A percentile compares a stretch with the other conserved stretches of the same genome.
Conservation (phyloP, 768 basidiomycete genomes). For the Candolleomyces eurysporus region DNA sequence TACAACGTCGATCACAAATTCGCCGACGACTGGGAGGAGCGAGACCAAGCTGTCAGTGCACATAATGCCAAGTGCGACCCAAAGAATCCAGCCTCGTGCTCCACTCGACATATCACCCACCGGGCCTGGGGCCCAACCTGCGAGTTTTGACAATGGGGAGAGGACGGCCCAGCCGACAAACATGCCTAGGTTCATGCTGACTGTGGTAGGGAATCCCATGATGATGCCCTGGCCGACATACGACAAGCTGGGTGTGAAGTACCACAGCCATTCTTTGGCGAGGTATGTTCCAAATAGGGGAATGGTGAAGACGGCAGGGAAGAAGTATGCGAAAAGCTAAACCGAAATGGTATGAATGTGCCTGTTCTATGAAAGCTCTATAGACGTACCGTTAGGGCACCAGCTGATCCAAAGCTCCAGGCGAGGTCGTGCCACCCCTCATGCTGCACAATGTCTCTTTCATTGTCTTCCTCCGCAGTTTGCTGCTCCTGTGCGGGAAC, state of each 20-base stretch:
- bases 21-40: slow-evolving; percentile 69
- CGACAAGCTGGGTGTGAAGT: slow-evolving; percentile 86
- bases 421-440: slow-evolving; percentile 77
- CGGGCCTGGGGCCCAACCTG: slow-evolving; percentile 92
- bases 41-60: slow-evolving; percentile 88
- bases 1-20: slow-evolving; percentile 41
- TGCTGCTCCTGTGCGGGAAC: slow-evolving; percentile 25
- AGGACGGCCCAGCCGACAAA: slow-evolving; percentile 93
- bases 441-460: slow-evolving; percentile 52
- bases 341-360: background rate
- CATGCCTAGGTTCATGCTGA: slow-evolving; percentile 96
- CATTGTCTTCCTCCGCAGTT: slow-evolving; percentile 28
- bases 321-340: slow-evolving; percentile 84
- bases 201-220: slow-evolving; percentile 94
- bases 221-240: slow-evolving; percentile 97
- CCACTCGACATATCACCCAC: slow-evolving; percentile 86
- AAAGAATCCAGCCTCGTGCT: slow-evolving; percentile 96
- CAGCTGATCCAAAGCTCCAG: slow-evolving; percentile 78
- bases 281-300: slow-evolving; percentile 83
- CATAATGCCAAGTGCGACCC: slow-evolving; percentile 95
- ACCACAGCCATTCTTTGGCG: slow-evolving; percentile 90
- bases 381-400: slow-evolving; percentile 64
- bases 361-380: background rate
- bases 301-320: slow-evolving; percentile 84
- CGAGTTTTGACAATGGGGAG: slow-evolving; percentile 79